Percentiles rank a stretch among this genome's conserved stretches.
Conservation (phyloP, 78 protist genomes). For the Dictyostelium brefeldianum region DNA sequence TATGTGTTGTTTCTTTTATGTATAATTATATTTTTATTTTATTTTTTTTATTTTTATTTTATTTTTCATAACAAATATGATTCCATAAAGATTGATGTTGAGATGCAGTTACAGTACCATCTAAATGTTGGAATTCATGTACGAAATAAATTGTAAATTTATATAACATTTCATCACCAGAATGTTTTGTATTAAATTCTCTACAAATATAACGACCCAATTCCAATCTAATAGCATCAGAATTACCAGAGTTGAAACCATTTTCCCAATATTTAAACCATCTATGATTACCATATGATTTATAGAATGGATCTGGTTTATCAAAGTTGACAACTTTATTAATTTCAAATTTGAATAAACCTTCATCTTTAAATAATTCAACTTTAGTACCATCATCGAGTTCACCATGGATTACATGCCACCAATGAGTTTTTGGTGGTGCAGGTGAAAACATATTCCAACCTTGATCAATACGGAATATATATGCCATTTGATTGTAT, state of each 20-base stretch:
- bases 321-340: slow-evolving; percentile 51
- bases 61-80: slow-evolving; percentile 35
- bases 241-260: slow-evolving; percentile 33
- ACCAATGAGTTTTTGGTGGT: slow-evolving; percentile 80
- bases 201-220: slow-evolving; percentile 70
- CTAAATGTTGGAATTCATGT: slow-evolving; percentile 44
- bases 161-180: slow-evolving; percentile 28
- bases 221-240: slow-evolving; percentile 49
- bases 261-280: slow-evolving; percentile 86
- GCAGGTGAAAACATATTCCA: slow-evolving; percentile 75
- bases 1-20: no score
- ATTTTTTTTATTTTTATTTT: background rate
- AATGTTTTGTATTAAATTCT: slow-evolving; percentile 36
- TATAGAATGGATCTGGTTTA: slow-evolving; percentile 63
- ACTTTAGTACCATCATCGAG: slow-evolving; percentile 62
- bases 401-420: slow-evolving; percentile 71
- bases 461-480: slow-evolving; percentile 57
- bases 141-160: slow-evolving; percentile 54
- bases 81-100: slow-evolving; percentile 37
- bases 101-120: slow-evolving; percentile 46
- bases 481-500: slow-evolving; percentile 37
- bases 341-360: slow-evolving; percentile 35
- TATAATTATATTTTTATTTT: background rate
- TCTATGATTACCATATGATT: slow-evolving; percentile 73
- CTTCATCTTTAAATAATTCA: slow-evolving; percentile 66